Evolutionary conservation across 176 grass and related monocot genomes (phyloP), one percentile per base, ranked within the genome.

Genomic region (Luzula sylvatica): DNA sequence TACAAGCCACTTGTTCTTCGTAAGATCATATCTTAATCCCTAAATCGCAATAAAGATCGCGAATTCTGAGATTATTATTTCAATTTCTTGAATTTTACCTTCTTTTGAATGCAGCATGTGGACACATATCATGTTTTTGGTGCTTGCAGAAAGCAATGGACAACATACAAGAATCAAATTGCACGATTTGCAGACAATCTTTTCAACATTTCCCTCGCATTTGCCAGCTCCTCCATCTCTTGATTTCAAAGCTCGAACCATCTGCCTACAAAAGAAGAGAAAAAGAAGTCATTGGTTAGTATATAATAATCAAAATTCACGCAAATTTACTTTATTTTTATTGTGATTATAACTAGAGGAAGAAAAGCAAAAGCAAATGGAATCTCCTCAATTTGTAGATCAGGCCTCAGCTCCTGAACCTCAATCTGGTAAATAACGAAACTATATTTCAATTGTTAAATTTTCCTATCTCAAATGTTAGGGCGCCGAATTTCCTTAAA

Each of bases 111-210:
- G 71, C 85, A 98, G 92, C 75, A 52, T 98, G 92, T 66, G 92
- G 92, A 5, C 92, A 98, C 68, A 77, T 72, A 58, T 90, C 78
- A 64, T 98, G 92, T 27, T 98, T 98, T 50, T 98, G 92, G 81
- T 90, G 85, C 15, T 74, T 87, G 7, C 55, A 90, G 8, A 55
- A 53, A 9, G 60, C 85, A 15, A 98, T 98, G 92, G 65, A 90
- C 56, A 0, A 0, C 7, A 1, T 41, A 18, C 52, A 3, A 15
- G 75, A 61, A 71, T 87, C 85, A 28, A 69, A 72, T 29, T 98
- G 85, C 49, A 68, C 78, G 51, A 22, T 90, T 56, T 98, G 92
- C 46, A 78, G 92, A 50, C 81, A 73, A 40, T 66, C 81, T 12
- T 98, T 77, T 63, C 39, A 39, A 14, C 92, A 98, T 77, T 98